Percentiles rank a stretch among this genome's conserved stretches.
phyloP scores from a whole-genome alignment of 2,329 filamentous ascomycete species.

The Xylariaceae sp. region DNA sequence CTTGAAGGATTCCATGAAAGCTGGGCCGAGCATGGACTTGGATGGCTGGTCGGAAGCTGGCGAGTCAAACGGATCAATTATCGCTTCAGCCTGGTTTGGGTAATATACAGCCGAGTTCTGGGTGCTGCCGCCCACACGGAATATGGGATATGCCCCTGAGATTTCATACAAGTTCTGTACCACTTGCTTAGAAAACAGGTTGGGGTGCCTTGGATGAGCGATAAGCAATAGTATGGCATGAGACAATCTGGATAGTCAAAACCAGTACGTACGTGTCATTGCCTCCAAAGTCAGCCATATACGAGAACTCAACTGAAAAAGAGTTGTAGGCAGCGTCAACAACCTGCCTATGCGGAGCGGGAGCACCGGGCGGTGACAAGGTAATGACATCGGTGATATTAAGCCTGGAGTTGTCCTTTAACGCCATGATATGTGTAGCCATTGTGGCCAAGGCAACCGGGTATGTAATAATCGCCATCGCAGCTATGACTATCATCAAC shows the following conservation, averaged over 20 bases:
- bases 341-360: not conserved
- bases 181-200: conserved; percentile 10
- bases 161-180: conserved; percentile 6
- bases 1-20: conserved; percentile 11
- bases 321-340: conserved; percentile 14
- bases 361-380: not conserved
- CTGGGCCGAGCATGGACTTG: conserved; percentile 2
- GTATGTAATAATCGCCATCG: not conserved
- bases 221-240: not conserved
- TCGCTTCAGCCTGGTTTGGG: not conserved
- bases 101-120: conserved; percentile 12
- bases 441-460: not conserved
- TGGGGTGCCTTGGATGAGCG: not conserved
- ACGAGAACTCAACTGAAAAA: conserved; percentile 12
- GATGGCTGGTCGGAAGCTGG: conserved; percentile 1
- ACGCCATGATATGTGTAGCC: not conserved
- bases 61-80: conserved; percentile 6
- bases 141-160: conserved; percentile 2
- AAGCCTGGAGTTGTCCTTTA: not conserved
- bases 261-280: not conserved
- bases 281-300: conserved; percentile 9
- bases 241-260: not conserved
- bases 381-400: conserved; percentile 7
- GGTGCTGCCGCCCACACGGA: conserved; percentile 9
- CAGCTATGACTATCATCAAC: too few relatives aligned